phyloP scores from a whole-genome alignment of 176 grass and related monocot species.

The Carex littledalei region DNA sequence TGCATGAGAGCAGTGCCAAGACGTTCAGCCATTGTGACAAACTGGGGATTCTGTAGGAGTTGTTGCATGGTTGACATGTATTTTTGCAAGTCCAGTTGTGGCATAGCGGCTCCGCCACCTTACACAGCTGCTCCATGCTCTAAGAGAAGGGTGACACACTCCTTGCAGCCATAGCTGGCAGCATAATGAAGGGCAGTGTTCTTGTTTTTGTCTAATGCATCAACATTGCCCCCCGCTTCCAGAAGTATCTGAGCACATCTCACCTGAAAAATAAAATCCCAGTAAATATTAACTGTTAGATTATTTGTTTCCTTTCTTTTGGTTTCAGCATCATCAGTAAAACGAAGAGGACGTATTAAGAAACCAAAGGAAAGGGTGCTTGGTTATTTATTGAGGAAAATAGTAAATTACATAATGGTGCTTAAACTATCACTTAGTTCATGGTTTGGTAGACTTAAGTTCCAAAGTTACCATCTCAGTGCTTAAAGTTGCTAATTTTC shows the following conservation, averaged over 20 bases:
- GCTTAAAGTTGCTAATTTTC: too few relatives aligned
- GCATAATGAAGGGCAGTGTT: conserved; percentile 87
- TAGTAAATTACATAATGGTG: background rate
- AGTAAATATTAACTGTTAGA: background rate
- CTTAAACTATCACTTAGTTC: background rate
- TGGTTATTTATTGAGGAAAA: background rate
- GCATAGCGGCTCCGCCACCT: background rate
- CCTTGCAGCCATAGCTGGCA: conserved; percentile 74
- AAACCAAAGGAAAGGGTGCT: background rate
- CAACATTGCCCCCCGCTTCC: conserved; percentile 46
- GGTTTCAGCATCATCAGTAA: background rate
- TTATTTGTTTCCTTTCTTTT: background rate
- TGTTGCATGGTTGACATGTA: conserved; percentile 95
- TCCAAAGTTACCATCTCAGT: background rate
- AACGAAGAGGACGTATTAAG: background rate
- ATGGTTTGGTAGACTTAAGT: background rate
- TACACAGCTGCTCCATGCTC: conserved; percentile 68
- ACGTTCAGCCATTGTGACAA: conserved; percentile 75
- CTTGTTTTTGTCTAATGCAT: conserved; percentile 84
- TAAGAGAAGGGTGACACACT: conserved; percentile 72
- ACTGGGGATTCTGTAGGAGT: conserved; percentile 92
- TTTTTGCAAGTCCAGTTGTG: conserved; percentile 63
- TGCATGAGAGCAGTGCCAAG: conserved; percentile 90
- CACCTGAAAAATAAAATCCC: conserved; percentile 17
- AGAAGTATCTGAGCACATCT: conserved; percentile 64